Evolutionary conservation across 2,329 filamentous ascomycete species (phyloP), one percentile per base, ranked within the genome.

Genomic region (Macrophomina pseudophaseolina): DNA sequence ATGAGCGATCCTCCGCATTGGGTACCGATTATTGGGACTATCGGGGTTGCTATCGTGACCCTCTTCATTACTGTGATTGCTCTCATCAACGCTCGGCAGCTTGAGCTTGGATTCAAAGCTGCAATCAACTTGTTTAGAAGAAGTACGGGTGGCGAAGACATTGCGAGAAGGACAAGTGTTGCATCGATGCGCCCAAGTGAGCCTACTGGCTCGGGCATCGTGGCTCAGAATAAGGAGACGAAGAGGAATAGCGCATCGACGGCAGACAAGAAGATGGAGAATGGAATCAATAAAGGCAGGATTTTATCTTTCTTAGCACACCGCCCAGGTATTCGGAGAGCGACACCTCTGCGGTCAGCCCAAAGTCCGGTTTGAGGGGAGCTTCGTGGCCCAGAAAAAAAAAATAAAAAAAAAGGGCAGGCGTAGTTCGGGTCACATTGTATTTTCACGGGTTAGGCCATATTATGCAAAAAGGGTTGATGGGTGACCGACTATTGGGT

Each of bases 1-100:
- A 78, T 78, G 74, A 70, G 60, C 35, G 72, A 66, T 2, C 33
- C 67, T 18, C 75, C 75, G 4, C 51, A 58, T 3, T 46, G 38
- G 7, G 40, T 52, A 5, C 35, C 53, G 7, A 12, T 67, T n/a
- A 18, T 48, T 35, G 42, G 53, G 5, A 56, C 53, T 18, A 52
- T 66, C 5, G 33, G 18, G 9, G 60, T 54, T 5, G 65, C 65
- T 3, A n/a, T 42, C 14, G 51, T 53, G n/a, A 46, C 58, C n/a
- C 38, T 67, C 3, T 44, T 67, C 33, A 44, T 67, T 4, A 54
- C 49, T 1, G 23, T 64, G 3, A 12, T 67, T 11, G 49, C 49
- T 8, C 49, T 67, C 11, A 64, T 54, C 16, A 60, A 60, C 30
- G 56, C 56, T 2, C 40, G 56, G 9, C 30, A 9, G 30, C 56